These are phyloP conservation scores for Pugionium cornutum DNA, from an alignment of 345 rosid genomes.

Conservation along the genomic window DNA sequence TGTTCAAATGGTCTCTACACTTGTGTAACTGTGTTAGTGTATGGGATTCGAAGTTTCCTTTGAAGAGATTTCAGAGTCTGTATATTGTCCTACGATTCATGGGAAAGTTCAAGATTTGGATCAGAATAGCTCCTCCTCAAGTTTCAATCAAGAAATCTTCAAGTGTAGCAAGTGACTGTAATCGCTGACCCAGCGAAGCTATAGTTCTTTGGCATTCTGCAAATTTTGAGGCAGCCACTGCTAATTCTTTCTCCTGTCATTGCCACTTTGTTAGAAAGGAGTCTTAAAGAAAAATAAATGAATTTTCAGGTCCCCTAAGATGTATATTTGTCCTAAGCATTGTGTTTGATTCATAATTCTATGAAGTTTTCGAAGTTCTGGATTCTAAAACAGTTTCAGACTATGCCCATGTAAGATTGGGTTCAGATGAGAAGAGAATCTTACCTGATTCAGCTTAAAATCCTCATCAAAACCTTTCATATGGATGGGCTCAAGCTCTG, in stretches of 20 bases:
- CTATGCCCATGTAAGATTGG: not conserved
- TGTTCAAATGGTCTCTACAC: slow-evolving; percentile 5
- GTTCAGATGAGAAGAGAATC: slow-evolving; percentile 26
- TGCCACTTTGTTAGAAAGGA: slow-evolving; percentile 24
- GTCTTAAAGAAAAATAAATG: not conserved
- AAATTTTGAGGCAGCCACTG: slow-evolving; percentile 61
- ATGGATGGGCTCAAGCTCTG: slow-evolving; percentile 42
- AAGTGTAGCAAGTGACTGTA: slow-evolving; percentile 61
- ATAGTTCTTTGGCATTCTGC: slow-evolving; percentile 92
- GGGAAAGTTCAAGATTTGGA: slow-evolving; percentile 1
- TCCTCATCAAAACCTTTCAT: slow-evolving; percentile 44
- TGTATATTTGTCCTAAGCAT: not conserved
- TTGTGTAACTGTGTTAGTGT: slow-evolving; percentile 13
- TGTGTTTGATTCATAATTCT: not conserved
- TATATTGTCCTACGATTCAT: slow-evolving; percentile 9
- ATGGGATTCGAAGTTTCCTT: slow-evolving; percentile 13
- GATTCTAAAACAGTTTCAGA: no score
- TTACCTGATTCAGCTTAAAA: slow-evolving; percentile 65
- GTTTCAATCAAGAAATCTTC: slow-evolving; percentile 59
- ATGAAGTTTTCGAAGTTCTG: not conserved
- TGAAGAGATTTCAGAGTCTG: slow-evolving; percentile 3
- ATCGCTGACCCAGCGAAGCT: slow-evolving; percentile 60
- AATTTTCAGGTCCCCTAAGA: not conserved
- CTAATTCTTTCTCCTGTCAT: slow-evolving; percentile 71
- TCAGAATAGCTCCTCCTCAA: slow-evolving; percentile 35